Conservation (phyloP, 83 land plant genomes). For the Picea engelmannii region DNA sequence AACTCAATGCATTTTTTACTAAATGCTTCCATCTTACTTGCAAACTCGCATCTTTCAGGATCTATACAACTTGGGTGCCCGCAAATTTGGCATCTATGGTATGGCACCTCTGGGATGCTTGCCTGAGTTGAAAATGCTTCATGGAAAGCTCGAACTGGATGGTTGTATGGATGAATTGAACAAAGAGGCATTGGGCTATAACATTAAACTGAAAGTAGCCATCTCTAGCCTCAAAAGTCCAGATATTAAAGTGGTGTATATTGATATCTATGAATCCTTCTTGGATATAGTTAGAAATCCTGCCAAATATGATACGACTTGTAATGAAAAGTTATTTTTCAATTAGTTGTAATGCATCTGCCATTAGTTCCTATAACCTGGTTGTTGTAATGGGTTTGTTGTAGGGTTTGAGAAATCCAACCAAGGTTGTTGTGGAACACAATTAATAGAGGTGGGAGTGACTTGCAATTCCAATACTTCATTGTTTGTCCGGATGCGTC, state of each 20-base stretch:
- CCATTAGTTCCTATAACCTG: not conserved
- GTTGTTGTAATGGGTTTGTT: not conserved
- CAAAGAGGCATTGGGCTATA: conserved; percentile 28
- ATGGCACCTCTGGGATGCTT: not conserved
- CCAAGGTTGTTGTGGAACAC: conserved; percentile 55
- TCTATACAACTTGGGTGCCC: too few species aligned
- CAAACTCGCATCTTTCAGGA: too few species aligned
- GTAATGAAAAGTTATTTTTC: not conserved
- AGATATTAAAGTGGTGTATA: conserved; percentile 19
- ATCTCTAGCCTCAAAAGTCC: conserved; percentile 9
- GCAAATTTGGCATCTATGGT: not conserved
- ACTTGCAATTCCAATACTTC: conserved; percentile 33
- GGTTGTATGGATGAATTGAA: conserved; percentile 25
- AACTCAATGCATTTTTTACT: too few species aligned
- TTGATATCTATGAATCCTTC: conserved; percentile 13
- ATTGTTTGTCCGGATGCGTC: conserved; percentile 34
- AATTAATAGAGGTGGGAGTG: conserved; percentile 25
- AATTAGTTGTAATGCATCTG: not conserved
- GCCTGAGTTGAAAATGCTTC: not conserved
- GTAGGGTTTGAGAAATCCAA: conserved; percentile 39
- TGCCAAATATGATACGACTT: not conserved
- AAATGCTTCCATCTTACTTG: too few species aligned
- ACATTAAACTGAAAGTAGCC: conserved; percentile 23
- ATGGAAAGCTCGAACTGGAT: not conserved
- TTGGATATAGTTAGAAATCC: not conserved